phyloP scores from a whole-genome alignment of 768 basidiomycete genomes.

The Suillus variegatus region DNA sequence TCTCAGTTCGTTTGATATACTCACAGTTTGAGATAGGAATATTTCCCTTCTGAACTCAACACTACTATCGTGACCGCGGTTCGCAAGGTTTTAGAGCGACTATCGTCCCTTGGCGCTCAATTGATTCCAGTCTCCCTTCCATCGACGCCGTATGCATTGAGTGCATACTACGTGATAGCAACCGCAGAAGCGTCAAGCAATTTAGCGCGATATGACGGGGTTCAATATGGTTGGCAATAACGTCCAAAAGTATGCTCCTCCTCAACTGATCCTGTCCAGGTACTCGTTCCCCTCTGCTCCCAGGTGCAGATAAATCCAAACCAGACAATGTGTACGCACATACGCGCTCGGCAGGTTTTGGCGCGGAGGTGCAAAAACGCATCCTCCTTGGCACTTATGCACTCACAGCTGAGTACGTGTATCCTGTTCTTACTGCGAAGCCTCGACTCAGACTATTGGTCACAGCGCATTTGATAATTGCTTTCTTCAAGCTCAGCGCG shows the following conservation, averaged over 20 bases:
- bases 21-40: constrained; percentile 51
- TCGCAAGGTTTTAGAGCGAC: constrained; percentile 43
- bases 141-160: constrained; percentile 68
- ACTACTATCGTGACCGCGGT: constrained; percentile 44
- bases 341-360: constrained; percentile 73
- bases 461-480: constrained; percentile 95
- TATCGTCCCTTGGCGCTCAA: constrained; percentile 58
- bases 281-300: constrained; percentile 45
- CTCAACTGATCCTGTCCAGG: constrained; percentile 38
- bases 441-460: constrained; percentile 1
- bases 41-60: constrained; percentile 73
- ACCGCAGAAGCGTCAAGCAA: constrained; percentile 94
- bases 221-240: constrained; percentile 68
- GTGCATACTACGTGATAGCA: constrained; percentile 95
- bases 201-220: constrained; percentile 85
- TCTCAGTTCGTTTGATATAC: background rate
- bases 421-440: background rate
- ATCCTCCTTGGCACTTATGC: constrained; percentile 91
- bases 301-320: constrained; percentile 45
- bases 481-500: constrained; percentile 87
- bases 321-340: constrained; percentile 62
- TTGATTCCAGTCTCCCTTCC: constrained; percentile 78
- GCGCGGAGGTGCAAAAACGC: constrained; percentile 81
- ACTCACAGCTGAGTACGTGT: constrained; percentile 82
- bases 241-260: background rate